Evolutionary conservation across 352 stramenopile genomes (phyloP).

Genomic region (Plasmopara viticola): DNA sequence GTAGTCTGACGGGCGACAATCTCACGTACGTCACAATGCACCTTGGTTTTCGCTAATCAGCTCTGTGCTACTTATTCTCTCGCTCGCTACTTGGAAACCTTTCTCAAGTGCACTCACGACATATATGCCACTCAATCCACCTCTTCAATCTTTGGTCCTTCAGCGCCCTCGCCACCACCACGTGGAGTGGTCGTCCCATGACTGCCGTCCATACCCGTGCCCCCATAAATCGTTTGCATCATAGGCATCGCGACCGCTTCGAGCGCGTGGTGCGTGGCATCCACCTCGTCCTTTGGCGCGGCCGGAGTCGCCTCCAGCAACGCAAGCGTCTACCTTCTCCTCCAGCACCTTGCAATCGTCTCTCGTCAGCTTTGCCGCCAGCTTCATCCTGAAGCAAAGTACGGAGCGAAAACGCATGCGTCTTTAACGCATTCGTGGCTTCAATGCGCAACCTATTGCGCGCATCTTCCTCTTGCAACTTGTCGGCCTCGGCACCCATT

Average conservation of each 20-base stretch:
- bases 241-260: slow-evolving; percentile 98
- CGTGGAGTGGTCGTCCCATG: too few species aligned
- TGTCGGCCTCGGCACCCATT: slow-evolving; percentile 97
- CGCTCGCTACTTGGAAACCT: too few species aligned
- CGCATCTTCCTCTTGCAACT: slow-evolving; percentile 98
- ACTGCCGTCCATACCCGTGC: slow-evolving; percentile 15
- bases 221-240: slow-evolving; percentile 96
- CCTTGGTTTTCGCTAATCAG: too few species aligned
- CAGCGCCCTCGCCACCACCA: too few species aligned
- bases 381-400: slow-evolving; percentile 85
- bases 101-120: too few species aligned
- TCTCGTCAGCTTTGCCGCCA: slow-evolving; percentile 33
- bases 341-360: slow-evolving; percentile 93
- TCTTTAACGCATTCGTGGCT: slow-evolving; percentile 94
- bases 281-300: slow-evolving; percentile 96
- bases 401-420: slow-evolving; percentile 95
- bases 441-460: slow-evolving; percentile 96
- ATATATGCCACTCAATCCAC: too few species aligned
- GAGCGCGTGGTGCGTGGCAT: slow-evolving; percentile 97
- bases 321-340: slow-evolving; percentile 94
- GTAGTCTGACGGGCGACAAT: too few species aligned
- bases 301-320: slow-evolving; percentile 99
- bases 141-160: too few species aligned
- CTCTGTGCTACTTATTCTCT: too few species aligned
- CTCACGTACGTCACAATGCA: too few species aligned